These are phyloP conservation scores for Lepraria neglecta DNA, from an alignment of 495 filamentous ascomycete species.

Conservation along the genomic window DNA sequence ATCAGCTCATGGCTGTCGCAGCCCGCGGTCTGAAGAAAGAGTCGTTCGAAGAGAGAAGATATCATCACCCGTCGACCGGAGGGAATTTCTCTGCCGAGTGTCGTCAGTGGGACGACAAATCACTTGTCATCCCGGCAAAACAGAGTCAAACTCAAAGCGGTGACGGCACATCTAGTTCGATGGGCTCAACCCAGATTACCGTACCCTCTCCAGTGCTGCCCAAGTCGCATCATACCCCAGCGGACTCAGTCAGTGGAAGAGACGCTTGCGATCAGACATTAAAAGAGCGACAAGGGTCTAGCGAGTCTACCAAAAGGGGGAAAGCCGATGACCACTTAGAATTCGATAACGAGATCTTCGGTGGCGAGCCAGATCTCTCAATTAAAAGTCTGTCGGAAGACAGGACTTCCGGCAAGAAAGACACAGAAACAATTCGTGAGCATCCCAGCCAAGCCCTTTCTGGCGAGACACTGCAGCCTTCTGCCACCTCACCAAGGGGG, in stretches of 20 bases:
- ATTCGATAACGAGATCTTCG: background rate
- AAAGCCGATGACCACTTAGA: background rate
- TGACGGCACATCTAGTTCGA: background rate
- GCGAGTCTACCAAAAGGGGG: background rate
- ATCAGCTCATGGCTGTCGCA: slow-evolving; percentile 32
- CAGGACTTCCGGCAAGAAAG: background rate
- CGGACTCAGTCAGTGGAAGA: too few species aligned
- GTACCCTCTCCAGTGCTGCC: slow-evolving; percentile 2
- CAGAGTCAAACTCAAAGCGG: background rate
- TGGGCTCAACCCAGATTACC: background rate
- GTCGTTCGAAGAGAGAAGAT: slow-evolving; percentile 18
- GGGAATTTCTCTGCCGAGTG: background rate
- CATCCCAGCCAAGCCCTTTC: slow-evolving; percentile 1
- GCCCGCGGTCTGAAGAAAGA: slow-evolving; percentile 18
- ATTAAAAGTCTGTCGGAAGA: background rate
- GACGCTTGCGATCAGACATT: too few species aligned
- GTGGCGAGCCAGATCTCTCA: background rate
- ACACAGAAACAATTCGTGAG: background rate
- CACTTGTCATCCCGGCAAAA: background rate
- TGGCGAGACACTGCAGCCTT: background rate
- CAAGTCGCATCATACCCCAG: background rate
- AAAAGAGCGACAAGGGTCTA: background rate
- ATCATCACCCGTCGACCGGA: slow-evolving; percentile 13
- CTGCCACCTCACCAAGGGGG: too few species aligned
- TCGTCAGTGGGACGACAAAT: slow-evolving; percentile 5